These are phyloP conservation scores for Hylodesmum podocarpum DNA, from an alignment of 306 rosid genomes.

Conservation along the genomic window DNA sequence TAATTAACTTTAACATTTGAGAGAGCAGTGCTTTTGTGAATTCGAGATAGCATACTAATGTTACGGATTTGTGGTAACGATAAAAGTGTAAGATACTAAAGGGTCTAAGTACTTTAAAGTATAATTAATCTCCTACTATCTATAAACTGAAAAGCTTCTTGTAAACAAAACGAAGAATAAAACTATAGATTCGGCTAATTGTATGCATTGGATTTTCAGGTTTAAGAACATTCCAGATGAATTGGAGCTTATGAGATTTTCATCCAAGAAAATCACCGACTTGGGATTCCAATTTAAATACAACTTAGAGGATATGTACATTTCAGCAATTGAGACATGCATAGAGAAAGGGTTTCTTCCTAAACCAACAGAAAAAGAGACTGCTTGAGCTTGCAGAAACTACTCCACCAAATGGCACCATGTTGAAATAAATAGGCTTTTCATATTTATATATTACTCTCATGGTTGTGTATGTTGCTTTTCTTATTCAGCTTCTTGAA, in stretches of 20 bases:
- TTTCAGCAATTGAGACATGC: slow-evolving; percentile 62
- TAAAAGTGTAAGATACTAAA: too few relatives aligned
- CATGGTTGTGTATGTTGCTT: not conserved
- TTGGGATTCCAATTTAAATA: slow-evolving; percentile 69
- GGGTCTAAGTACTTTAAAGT: too few relatives aligned
- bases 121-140: too few relatives aligned
- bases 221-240: slow-evolving; percentile 62
- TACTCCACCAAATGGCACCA: not conserved
- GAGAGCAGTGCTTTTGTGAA: too few relatives aligned
- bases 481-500: not conserved
- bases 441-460: not conserved
- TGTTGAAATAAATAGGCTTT: not conserved
- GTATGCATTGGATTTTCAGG: slow-evolving; percentile 33
- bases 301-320: slow-evolving; percentile 68
- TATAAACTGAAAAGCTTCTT: too few relatives aligned
- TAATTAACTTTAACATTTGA: too few relatives aligned
- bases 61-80: too few relatives aligned
- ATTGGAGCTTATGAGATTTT: slow-evolving; percentile 48
- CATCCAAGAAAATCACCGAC: slow-evolving; percentile 66
- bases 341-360: slow-evolving; percentile 59
- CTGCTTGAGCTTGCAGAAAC: not conserved
- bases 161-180: too few relatives aligned
- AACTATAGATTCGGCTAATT: not conserved
- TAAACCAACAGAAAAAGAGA: not conserved
- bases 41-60: too few relatives aligned